A percentile compares a stretch with the other conserved stretches of the same genome.
phyloP scores from a whole-genome alignment of 2,329 filamentous ascomycete genomes.

The Aspergillus clavatus region DNA sequence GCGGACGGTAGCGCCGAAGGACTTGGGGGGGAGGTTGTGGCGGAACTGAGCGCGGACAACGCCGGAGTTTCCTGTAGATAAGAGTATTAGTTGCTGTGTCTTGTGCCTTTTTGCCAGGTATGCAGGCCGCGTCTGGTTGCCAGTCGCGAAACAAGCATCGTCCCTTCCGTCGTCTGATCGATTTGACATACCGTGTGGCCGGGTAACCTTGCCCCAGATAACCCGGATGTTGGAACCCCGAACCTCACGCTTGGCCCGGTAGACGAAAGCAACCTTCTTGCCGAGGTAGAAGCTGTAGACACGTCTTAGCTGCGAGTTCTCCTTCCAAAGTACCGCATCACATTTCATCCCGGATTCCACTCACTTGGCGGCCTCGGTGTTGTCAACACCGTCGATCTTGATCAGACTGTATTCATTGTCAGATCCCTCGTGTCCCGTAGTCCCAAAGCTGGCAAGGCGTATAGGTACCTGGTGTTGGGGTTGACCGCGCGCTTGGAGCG shows the following conservation, averaged over 20 bases:
- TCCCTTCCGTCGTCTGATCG: neutral
- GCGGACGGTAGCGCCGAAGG: slow-evolving; percentile 92
- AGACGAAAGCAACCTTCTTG: slow-evolving; percentile 99
- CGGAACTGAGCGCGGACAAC: slow-evolving; percentile 97
- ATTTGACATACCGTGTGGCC: slow-evolving; percentile 75
- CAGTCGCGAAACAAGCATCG: too few relatives aligned
- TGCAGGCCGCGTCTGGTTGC: too few relatives aligned
- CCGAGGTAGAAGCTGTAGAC: slow-evolving; percentile 77
- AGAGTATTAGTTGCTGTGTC: slow-evolving; percentile 8
- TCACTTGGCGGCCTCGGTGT: slow-evolving; percentile 81
- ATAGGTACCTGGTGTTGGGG: slow-evolving; percentile 64
- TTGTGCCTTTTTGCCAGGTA: neutral
- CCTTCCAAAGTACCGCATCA: neutral
- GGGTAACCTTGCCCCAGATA: slow-evolving; percentile 98
- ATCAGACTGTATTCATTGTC: slow-evolving; percentile 60
- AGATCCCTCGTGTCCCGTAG: slow-evolving; percentile 17
- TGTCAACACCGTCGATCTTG: slow-evolving; percentile 97
- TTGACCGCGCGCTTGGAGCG: slow-evolving; percentile 88
- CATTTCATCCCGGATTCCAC: slow-evolving; percentile 10
- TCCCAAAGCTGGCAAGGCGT: slow-evolving; percentile 6
- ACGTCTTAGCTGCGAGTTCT: slow-evolving; percentile 19
- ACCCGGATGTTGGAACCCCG: slow-evolving; percentile 97
- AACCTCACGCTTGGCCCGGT: slow-evolving; percentile 90
- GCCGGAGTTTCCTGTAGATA: slow-evolving; percentile 79
- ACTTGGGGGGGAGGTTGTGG: slow-evolving; percentile 91